These are phyloP conservation scores for Yarrowia yakushimensis DNA, from an alignment of 805 yeast genomes.

Conservation along the genomic window DNA sequence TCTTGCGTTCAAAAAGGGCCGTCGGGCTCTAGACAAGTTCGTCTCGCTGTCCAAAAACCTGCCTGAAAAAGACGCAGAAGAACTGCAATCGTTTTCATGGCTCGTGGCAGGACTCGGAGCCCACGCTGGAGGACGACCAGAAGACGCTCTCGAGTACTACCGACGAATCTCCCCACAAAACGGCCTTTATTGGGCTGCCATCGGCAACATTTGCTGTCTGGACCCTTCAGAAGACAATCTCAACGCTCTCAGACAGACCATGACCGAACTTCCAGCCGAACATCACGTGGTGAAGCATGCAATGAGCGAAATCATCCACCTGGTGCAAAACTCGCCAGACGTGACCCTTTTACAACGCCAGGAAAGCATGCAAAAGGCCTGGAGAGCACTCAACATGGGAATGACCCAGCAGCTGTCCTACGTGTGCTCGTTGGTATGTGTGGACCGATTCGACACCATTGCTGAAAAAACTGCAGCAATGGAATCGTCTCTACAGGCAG, in stretches of 20 bases:
- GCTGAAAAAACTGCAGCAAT: neutral
- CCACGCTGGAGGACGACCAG: neutral
- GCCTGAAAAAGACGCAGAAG: neutral
- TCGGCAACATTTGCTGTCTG: slow-evolving; percentile 13
- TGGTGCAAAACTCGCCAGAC: neutral
- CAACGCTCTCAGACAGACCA: neutral
- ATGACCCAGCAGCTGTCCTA: slow-evolving; percentile 19
- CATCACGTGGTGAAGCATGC: slow-evolving; percentile 6
- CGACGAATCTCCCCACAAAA: neutral
- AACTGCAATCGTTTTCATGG: slow-evolving; percentile 1
- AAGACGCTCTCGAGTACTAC: neutral
- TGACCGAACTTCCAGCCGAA: neutral
- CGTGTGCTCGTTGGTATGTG: slow-evolving; percentile 7
- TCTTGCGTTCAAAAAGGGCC: slow-evolving; percentile 11
- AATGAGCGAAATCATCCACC: neutral
- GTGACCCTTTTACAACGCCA: neutral
- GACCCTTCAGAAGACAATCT: slow-evolving; percentile 5
- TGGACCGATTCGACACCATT: slow-evolving; percentile 19
- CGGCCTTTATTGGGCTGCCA: neutral
- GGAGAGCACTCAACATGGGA: slow-evolving; percentile 16
- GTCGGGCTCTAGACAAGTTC: neutral
- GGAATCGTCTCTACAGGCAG: slow-evolving; percentile 15
- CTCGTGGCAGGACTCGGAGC: slow-evolving; percentile 6
- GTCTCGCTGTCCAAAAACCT: neutral
- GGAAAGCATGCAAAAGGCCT: neutral